phyloP scores from a whole-genome alignment of 1,139 yeast genomes.

The Lodderomyces orthopsilosis region DNA sequence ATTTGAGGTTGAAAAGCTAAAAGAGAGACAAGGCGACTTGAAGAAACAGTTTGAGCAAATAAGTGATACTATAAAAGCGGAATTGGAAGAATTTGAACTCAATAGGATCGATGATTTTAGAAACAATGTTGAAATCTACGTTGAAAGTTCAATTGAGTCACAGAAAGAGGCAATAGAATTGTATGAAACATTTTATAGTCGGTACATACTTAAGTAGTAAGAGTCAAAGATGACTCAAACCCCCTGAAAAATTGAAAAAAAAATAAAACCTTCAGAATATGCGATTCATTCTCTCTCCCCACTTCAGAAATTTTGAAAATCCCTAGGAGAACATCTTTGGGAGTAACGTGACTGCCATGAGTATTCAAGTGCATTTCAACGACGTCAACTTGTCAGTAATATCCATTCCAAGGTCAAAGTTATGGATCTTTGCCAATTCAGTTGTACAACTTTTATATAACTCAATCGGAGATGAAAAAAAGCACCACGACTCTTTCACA shows the following conservation, averaged over 20 bases:
- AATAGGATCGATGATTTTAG: slow-evolving; percentile 85
- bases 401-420: slow-evolving; percentile 47
- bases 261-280: not conserved
- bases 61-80: slow-evolving; percentile 63
- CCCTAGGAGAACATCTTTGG: not conserved
- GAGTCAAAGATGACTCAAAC: not conserved
- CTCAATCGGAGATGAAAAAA: slow-evolving; percentile 16
- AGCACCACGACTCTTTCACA: not conserved
- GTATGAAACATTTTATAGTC: slow-evolving; percentile 77
- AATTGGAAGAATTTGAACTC: slow-evolving; percentile 66
- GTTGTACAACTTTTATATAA: slow-evolving; percentile 38
- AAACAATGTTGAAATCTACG: slow-evolving; percentile 82
- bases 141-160: slow-evolving; percentile 88
- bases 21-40: slow-evolving; percentile 53
- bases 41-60: slow-evolving; percentile 61
- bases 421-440: slow-evolving; percentile 51
- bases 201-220: not conserved
- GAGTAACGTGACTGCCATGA: slow-evolving; percentile 15
- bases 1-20: slow-evolving; percentile 58
- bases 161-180: slow-evolving; percentile 93
- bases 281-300: not conserved
- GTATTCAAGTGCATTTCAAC: slow-evolving; percentile 44
- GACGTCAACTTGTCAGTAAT: slow-evolving; percentile 44
- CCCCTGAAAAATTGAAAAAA: not conserved
- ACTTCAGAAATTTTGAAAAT: not conserved